Base-by-base conservation (phyloP, 148 eudicot species). In the Salicornia ramosissima region DNA sequence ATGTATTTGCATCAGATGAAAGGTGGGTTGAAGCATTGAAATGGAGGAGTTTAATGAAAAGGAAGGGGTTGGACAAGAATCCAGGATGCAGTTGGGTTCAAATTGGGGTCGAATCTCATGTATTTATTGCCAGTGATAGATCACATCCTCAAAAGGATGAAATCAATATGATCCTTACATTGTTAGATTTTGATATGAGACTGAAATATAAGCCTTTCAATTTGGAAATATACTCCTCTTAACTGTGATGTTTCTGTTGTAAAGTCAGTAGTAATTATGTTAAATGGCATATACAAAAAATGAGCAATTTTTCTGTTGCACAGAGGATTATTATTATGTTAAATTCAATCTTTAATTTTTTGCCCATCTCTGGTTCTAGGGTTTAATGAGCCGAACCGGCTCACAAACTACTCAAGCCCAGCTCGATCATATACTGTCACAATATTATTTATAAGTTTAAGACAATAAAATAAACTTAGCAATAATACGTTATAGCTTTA, bases 81-180 rank as follows among this genome's bases (percentile, higher is more conserved):
- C 80, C 83, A 9, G 87, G 85, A 28, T 81, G 86, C 66, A 86
- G 85, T 77, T 85, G 85, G 84, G 72, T 78, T 71, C 80, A 79
- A 65, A 75, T 81, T 34, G 85, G 85, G 25, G 65, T 56, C 39
- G 78, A 83, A 39, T 40, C 22, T 68, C 78, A 64, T 75, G 83
- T 80, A 21, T 85, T 80, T 85, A 78, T 75, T 55, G 81, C 86
- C 10, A 78, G 80, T 64, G 84, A 83, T 66, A 72, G 40, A 65
- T 78, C 75, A 22, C 83, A 86, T 68, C 76, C 78, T 57, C 78
- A 67, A 40, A 81, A 61, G 6, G 65, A 56, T 52, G 83, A 79
- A 65, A 81, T 83, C 57, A 30, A 33, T 49, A n/a, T 65, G 70
- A 60, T 64, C 29, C 71, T 81, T 40, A 76, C 69, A 19, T 67